A percentile compares a stretch with the other conserved stretches of the same genome.
These are phyloP conservation scores for Ophiostoma tasmaniense DNA, from an alignment of 2,329 filamentous ascomycete species.

Conservation along the genomic window DNA sequence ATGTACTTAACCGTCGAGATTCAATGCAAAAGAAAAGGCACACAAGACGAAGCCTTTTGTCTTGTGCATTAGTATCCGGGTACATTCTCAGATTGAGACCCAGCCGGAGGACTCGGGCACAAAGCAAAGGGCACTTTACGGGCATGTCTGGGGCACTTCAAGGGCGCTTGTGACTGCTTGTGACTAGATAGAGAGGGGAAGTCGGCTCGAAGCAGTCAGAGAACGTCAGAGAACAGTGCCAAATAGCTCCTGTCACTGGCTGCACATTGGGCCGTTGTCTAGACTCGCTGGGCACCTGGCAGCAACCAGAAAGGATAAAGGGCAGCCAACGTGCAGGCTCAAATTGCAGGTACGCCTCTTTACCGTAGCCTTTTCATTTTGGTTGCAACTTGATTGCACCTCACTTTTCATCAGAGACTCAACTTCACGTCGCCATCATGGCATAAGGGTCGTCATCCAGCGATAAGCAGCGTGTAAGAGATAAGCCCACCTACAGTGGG, in stretches of 20 bases:
- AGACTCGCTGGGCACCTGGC: not conserved
- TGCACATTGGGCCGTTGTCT: not conserved
- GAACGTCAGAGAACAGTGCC: not conserved
- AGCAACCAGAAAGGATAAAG: not conserved
- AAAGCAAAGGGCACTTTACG: not conserved
- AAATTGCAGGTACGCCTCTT: too few species aligned
- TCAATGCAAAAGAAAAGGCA: not conserved
- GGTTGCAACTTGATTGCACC: too few species aligned
- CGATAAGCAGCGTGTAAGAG: conserved; percentile 3
- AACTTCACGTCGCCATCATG: not conserved
- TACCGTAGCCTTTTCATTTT: not conserved
- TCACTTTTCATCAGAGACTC: not conserved
- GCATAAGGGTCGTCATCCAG: not conserved
- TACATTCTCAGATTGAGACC: not conserved
- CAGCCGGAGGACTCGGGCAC: not conserved
- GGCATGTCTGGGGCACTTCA: not conserved
- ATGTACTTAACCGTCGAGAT: too few species aligned
- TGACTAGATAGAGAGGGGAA: not conserved
- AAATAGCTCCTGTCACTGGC: not conserved
- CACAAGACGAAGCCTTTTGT: not conserved
- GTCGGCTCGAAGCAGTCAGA: not conserved
- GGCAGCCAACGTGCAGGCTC: too few species aligned
- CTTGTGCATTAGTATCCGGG: too few species aligned
- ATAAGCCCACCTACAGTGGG: not conserved
- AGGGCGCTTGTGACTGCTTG: not conserved